phyloP scores from a whole-genome alignment of 225 moss, liverwort and hornwort species.

The Climacium dendroides region DNA sequence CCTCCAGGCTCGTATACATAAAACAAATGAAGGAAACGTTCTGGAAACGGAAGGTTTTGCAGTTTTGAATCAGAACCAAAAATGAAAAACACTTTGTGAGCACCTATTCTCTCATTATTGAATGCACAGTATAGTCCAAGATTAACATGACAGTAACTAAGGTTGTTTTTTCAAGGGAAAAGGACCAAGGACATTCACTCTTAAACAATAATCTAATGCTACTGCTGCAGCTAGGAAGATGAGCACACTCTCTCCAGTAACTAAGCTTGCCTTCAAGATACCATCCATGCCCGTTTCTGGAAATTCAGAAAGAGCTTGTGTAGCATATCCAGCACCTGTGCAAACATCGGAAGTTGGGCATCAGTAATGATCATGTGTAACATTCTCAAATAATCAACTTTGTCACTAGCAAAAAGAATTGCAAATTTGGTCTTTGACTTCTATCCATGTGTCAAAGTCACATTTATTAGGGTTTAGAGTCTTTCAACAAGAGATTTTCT shows the following conservation, averaged over 20 bases:
- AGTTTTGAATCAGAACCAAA: not conserved
- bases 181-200: conserved; percentile 31
- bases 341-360: not conserved
- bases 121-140: not conserved
- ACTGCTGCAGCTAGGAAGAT: conserved; percentile 60
- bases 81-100: not conserved
- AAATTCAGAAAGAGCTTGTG: conserved; percentile 38
- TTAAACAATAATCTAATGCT: conserved; percentile 74
- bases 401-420: not conserved
- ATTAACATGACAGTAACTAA: not conserved
- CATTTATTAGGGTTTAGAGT: not conserved
- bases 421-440: not conserved
- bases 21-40: not conserved
- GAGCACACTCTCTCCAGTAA: conserved; percentile 51
- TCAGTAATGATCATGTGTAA: not conserved
- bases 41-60: not conserved
- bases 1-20: too few species aligned
- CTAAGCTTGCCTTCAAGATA: conserved; percentile 38
- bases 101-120: not conserved
- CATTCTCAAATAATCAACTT: not conserved
- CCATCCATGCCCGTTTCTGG: conserved; percentile 27
- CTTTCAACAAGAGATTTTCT: not conserved
- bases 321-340: conserved; percentile 62
- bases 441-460: not conserved
- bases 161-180: conserved; percentile 31